Base-by-base conservation (phyloP, 768 basidiomycete species). In the Trametes elegans region DNA sequence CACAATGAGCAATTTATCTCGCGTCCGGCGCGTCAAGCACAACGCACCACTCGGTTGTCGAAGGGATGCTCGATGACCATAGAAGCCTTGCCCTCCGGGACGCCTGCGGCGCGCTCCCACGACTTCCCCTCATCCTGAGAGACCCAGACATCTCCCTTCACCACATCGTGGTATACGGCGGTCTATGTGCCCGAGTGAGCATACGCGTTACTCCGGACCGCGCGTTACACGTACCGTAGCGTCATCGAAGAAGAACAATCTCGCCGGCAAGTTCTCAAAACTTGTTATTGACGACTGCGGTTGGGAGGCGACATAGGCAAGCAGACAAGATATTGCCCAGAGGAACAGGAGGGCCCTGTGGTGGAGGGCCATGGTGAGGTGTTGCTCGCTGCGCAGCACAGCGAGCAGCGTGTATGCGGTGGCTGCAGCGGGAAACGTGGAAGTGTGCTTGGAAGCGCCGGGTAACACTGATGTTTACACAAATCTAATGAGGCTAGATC, bases 181-280 rank as follows among this genome's bases (percentile, higher is more conserved):
- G 72, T 74, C 85, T 88, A 67, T n/a, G 0, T 11, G 29, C 16
- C 14, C n/a, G 4, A 16, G 42, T 54, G 7, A 49, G 28, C 28
- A 43, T 13, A 53, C 40, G 41, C 32, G 52, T 53, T 46, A 21
- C 38, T 28, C 34, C 24, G 34, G 43, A 58, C 55, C 46, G 41
- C 55, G 31, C 29, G 42, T 13, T n/a, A 57, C 21, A 75, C 87
- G 62, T 62, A 95, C 95, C 27, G 86, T 71, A 7, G 91, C 87
- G 72, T 97, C 96, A 59, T 98, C 90, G 72, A 98, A 97, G 78
- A 93, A 98, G 74, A 88, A 90, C 48, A 96, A 67, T 62, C 80
- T 78, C 11, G 80, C 80, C 8, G 93, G 93, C 31, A 90, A 73
- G 68, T 89, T 88, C 43, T 80, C 64, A 69, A 96, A 90, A 53